These are phyloP conservation scores for Populus euphratica DNA, from an alignment of 345 rosid species.

Conservation along the genomic window DNA sequence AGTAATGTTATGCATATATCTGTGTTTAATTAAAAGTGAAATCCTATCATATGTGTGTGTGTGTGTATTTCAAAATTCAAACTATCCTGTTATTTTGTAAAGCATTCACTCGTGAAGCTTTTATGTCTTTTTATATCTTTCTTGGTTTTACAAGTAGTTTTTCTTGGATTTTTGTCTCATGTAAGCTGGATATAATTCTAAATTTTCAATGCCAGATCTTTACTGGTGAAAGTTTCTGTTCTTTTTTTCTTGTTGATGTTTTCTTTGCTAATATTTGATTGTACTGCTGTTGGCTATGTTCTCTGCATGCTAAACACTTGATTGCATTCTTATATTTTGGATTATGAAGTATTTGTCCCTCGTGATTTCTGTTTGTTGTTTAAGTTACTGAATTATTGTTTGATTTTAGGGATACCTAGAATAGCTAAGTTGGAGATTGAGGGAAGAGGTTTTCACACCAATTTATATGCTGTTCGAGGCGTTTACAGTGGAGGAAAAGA, in stretches of 20 bases:
- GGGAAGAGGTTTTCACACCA: slow-evolving; percentile 90
- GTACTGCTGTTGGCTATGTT: not conserved
- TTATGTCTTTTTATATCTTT: not conserved
- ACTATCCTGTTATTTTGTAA: not conserved
- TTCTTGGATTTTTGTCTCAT: not conserved
- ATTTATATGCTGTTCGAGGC: slow-evolving; percentile 80
- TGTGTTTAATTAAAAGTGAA: not conserved
- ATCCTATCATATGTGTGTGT: too few relatives aligned
- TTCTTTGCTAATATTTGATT: not conserved
- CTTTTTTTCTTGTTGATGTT: not conserved
- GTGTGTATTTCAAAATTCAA: too few relatives aligned
- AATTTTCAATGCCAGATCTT: not conserved
- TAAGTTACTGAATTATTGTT: not conserved
- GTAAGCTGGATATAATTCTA: not conserved
- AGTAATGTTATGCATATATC: not conserved
- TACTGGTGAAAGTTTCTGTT: not conserved
- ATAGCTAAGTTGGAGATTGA: slow-evolving; percentile 91
- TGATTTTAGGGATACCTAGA: slow-evolving; percentile 64
- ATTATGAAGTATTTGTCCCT: not conserved
- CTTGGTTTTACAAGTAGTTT: not conserved
- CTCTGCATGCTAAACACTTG: slow-evolving; percentile 1
- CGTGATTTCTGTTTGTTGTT: not conserved
- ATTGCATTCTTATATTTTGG: not conserved
- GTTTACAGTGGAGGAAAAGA: slow-evolving; percentile 91
- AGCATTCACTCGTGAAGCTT: not conserved